Evolutionary conservation across 441 rosid species (phyloP), one percentile per base, ranked within the genome.

Genomic region (Sinapis alba): DNA sequence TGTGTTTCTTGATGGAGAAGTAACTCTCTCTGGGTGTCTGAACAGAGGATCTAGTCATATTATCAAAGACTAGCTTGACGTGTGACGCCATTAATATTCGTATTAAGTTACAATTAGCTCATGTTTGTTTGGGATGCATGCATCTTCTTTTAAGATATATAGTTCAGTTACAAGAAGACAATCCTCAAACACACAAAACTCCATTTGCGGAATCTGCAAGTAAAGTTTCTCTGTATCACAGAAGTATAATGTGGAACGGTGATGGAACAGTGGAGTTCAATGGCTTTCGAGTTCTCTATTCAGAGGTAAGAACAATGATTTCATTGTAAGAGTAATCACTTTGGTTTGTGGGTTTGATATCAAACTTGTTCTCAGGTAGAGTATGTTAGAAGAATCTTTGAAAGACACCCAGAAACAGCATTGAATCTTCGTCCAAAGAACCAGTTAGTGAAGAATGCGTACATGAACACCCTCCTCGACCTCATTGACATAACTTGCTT

Each of bases 191-290:
- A 47, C 63, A 77, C 34, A 47, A 63, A 70, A 28, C 2, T 28
- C 16, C 1, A 12, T 7, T 21, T 18, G 23, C 12, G 7, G 1
- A 26, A 62, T 61, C 43, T 59, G 11, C 18, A 36, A 73, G 47
- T 20, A 2, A 27, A 72, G 15, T 69, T 62, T 64, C 71, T 57
- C 23, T 6, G 18, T 34, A 12, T 74, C 15, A 27, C n/a, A 59
- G 1, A 21, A 1, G 47, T 47, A 77, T 13, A 50, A 77, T 77
- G 80, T 77, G 80, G 80, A 77, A 71, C 11, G 80, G 80, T n/a
- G 80, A 77, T 77, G 80, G 80, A 59, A 77, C 80, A 1, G 80
- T 77, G 20, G 72, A 77, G 4, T 45, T 77, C 36, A 65, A 77
- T 71, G 80, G 73, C 36, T 77, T 77, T 38, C 72, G 58, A 65